Evolutionary conservation across 108 stramenopile genomes (phyloP).

Genomic region (Nannochloropsis gaditana): DNA sequence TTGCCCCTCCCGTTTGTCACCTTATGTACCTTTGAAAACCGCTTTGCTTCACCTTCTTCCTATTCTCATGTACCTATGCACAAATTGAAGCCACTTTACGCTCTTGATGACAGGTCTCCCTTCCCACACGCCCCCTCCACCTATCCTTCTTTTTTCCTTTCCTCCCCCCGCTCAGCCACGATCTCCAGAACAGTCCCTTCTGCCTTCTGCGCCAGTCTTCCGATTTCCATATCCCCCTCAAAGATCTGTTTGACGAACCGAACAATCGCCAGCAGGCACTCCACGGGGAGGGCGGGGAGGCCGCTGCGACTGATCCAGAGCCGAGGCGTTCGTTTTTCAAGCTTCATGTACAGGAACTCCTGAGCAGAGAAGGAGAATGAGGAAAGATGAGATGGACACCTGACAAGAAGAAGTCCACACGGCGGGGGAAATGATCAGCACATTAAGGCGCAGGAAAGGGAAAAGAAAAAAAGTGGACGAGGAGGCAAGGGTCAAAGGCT

Average conservation of each 20-base stretch:
- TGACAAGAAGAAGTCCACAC: too few relatives aligned
- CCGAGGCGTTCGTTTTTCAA: background rate
- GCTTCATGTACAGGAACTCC: background rate
- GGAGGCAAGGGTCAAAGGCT: background rate
- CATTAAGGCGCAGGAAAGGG: background rate
- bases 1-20: too few relatives aligned
- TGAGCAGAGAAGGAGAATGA: background rate
- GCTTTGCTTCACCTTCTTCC: background rate
- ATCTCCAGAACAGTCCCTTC: background rate
- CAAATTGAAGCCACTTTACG: too few relatives aligned
- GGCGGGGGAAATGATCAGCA: background rate
- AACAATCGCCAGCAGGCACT: background rate
- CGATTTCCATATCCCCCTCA: background rate
- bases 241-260: background rate
- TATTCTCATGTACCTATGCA: too few relatives aligned
- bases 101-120: too few relatives aligned
- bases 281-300: background rate
- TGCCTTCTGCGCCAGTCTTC: background rate
- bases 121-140: background rate
- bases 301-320: background rate
- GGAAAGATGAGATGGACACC: background rate
- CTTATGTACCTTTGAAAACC: too few relatives aligned
- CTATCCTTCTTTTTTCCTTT: background rate
- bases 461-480: background rate
- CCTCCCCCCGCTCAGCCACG: background rate